Evolutionary conservation across 306 rosid genomes (phyloP), one percentile per base, ranked within the genome.

Genomic region (Fragaria ananassa): DNA sequence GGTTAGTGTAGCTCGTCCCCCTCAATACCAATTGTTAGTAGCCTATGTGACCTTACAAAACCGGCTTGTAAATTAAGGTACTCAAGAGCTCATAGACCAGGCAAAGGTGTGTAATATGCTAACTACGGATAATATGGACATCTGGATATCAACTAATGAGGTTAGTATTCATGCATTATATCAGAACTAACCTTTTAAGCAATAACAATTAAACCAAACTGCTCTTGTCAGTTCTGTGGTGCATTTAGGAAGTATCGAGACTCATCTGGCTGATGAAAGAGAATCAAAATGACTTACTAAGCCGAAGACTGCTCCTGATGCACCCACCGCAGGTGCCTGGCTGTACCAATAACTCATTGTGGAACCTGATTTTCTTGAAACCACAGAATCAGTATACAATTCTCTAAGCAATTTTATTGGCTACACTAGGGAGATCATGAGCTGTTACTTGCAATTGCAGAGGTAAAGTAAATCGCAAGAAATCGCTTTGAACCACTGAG

Each of bases 301-400:
- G 84, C 98, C 98, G 74, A 93, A 93, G 75, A 91, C 87, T 58
- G 97, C 98, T 71, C 97, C 97, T 19, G 98, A 93, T 19, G 97
- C 97, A 82, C 98, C 98, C 46, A 91, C 91, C 63, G 97, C 81
- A 72, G 97, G 96, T 72, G 81, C 86, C 81, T 78, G 85, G 86
- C 91, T 83, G 84, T 87, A 90, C 84, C 88, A 78, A 78, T 90
- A 93, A 88, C 98, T 93, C 89, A 83, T 81, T 46, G 91, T 85
- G 3, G 96, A 87, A 93, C 98, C 98, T 93, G 94, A 82, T 86
- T 87, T 85, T 88, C 91, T 86, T 81, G 82, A 85, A 87, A 83
- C 27, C 80, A 78, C 71, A 61, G 76, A 77, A 83, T 89, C 82
- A 93, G 86, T 82, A 87, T 74, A 83, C 78, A 29, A 81, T 79